These are phyloP conservation scores for Lactifluus volemus DNA, from an alignment of 768 basidiomycete genomes.

Conservation along the genomic window DNA sequence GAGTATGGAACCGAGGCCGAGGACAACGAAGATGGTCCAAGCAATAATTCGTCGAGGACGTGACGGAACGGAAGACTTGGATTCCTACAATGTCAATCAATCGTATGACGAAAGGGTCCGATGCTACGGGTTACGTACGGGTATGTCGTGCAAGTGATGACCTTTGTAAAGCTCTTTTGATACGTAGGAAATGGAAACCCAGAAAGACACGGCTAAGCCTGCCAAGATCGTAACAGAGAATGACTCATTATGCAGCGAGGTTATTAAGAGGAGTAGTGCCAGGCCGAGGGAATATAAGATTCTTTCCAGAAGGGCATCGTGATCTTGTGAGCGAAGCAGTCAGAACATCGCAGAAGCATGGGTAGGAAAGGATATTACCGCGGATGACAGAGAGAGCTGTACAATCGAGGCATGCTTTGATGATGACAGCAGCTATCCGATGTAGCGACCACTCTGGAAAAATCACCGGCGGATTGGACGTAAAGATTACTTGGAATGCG, in stretches of 20 bases:
- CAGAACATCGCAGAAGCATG: neutral
- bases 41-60: slow-evolving; percentile 9
- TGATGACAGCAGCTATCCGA: slow-evolving; percentile 18
- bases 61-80: slow-evolving; percentile 5
- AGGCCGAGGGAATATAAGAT: slow-evolving; percentile 22
- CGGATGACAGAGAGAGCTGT: slow-evolving; percentile 9
- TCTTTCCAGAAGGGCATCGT: slow-evolving; percentile 25
- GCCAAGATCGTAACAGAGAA: slow-evolving; percentile 15
- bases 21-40: neutral
- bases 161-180: slow-evolving; percentile 18
- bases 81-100: slow-evolving; percentile 2
- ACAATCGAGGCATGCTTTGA: slow-evolving; percentile 7
- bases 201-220: slow-evolving; percentile 22
- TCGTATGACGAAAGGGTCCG: neutral
- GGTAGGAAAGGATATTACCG: neutral
- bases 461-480: neutral
- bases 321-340: slow-evolving; percentile 21
- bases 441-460: slow-evolving; percentile 20
- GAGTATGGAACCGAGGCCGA: slow-evolving; percentile 11
- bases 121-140: neutral
- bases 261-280: slow-evolving; percentile 20
- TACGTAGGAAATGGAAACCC: slow-evolving; percentile 19
- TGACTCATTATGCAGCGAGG: slow-evolving; percentile 7
- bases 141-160: slow-evolving; percentile 6
- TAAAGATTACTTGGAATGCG: slow-evolving; percentile 10